Percentiles rank a stretch among this genome's conserved stretches.
Conservation (phyloP, 2,329 filamentous ascomycete species). For the Botrytis sinoallii region DNA sequence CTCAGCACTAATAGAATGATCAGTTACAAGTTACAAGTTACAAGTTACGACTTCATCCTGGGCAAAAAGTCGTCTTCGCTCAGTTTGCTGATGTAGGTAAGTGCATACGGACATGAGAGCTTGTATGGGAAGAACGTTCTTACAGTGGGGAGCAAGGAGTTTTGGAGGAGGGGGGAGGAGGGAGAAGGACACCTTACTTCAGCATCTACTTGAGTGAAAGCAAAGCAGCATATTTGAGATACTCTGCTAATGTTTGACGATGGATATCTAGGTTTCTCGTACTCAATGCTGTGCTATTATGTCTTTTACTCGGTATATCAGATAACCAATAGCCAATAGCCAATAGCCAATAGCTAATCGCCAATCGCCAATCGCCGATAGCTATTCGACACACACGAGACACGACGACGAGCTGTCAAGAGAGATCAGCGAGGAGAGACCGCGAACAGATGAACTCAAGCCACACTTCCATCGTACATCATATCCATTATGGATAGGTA, state of each 20-base stretch:
- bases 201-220: neutral
- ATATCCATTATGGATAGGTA: neutral
- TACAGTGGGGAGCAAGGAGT: neutral
- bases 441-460: neutral
- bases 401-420: neutral
- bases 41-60: neutral
- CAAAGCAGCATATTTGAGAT: neutral
- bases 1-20: neutral
- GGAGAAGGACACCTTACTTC: neutral
- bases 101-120: neutral
- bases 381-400: neutral
- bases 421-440: neutral
- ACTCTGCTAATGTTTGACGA: neutral
- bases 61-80: neutral
- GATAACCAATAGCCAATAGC: neutral
- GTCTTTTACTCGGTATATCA: neutral
- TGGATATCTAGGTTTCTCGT: neutral
- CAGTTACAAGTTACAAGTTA: neutral
- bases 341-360: neutral
- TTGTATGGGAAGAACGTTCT: neutral
- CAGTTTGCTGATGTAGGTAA: neutral
- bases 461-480: neutral
- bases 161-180: no score
- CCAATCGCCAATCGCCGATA: no score
- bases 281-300: neutral